Evolutionary conservation across 78 protist genomes (phyloP).

Genomic region (Kipferlia bialata): DNA sequence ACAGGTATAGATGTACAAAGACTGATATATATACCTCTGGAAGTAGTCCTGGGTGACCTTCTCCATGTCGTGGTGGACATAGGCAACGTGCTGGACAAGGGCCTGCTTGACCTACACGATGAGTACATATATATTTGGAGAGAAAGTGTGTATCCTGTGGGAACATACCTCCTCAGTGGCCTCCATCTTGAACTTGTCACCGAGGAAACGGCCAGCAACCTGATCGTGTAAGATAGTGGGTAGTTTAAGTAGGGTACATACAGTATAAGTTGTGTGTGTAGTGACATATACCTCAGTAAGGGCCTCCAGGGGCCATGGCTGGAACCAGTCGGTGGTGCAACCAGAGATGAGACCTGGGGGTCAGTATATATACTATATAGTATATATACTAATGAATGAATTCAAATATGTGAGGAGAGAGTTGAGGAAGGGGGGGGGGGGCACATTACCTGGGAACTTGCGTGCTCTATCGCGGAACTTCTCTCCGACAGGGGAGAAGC

Average conservation of each 20-base stretch:
- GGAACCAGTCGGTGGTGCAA: slow-evolving; percentile 69
- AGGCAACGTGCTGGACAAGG: slow-evolving; percentile 20
- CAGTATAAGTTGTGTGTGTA: too few relatives aligned
- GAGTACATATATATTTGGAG: not conserved
- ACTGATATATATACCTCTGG: too few relatives aligned
- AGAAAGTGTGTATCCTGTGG: not conserved
- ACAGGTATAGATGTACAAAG: too few relatives aligned
- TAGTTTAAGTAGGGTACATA: too few relatives aligned
- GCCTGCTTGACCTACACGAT: not conserved
- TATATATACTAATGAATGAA: too few relatives aligned
- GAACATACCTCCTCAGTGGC: slow-evolving; percentile 22
- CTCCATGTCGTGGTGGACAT: slow-evolving; percentile 39
- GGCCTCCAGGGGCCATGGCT: slow-evolving; percentile 69
- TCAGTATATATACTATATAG: too few relatives aligned
- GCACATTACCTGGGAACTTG: slow-evolving; percentile 46
- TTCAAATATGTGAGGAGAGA: too few relatives aligned
- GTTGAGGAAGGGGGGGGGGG: too few relatives aligned
- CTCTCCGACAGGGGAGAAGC: slow-evolving; percentile 76
- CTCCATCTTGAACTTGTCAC: slow-evolving; percentile 42
- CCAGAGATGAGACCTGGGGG: slow-evolving; percentile 57
- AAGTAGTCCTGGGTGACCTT: slow-evolving; percentile 47
- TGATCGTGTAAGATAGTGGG: too few relatives aligned
- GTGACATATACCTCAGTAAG: too few relatives aligned
- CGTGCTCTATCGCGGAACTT: slow-evolving; percentile 60
- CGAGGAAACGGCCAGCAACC: slow-evolving; percentile 45